Conservation (phyloP, 495 filamentous ascomycete genomes). For the Aspergillus avenaceus region DNA sequence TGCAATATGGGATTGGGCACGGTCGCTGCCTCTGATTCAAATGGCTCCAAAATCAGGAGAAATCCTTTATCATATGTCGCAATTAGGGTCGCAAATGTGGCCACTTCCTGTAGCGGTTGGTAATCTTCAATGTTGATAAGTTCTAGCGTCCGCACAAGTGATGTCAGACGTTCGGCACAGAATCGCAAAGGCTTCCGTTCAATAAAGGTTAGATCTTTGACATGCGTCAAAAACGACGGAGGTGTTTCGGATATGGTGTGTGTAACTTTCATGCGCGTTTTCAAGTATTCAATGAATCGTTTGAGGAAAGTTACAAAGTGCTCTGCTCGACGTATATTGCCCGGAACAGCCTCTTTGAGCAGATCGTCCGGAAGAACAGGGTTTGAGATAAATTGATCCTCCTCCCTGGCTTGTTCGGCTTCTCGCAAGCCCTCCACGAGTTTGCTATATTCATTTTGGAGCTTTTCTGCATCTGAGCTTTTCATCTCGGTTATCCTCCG, state of each 20-base stretch:
- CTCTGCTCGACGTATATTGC: constrained; percentile 93
- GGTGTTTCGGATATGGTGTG: constrained; percentile 97
- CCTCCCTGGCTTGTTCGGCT: constrained; percentile 80
- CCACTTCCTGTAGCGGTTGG: constrained; percentile 94
- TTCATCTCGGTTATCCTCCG: constrained; percentile 90
- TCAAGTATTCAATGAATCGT: constrained; percentile 95
- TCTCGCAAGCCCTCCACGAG: constrained; percentile 89
- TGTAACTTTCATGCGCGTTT: constrained; percentile 96
- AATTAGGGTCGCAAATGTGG: constrained; percentile 96
- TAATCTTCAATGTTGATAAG: constrained; percentile 98
- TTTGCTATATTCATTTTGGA: constrained; percentile 93
- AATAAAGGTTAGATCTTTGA: constrained; percentile 95
- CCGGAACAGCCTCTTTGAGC: constrained; percentile 82
- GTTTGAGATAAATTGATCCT: constrained; percentile 96
- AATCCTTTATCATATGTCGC: constrained; percentile 98
- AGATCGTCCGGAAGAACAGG: constrained; percentile 48
- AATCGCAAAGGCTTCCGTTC: constrained; percentile 95
- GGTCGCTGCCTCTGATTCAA: constrained; percentile 90
- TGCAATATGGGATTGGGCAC: constrained; percentile 95
- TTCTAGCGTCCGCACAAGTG: constrained; percentile 90
- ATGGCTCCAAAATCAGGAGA: constrained; percentile 91
- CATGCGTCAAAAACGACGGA: constrained; percentile 85
- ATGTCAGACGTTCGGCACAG: constrained; percentile 92
- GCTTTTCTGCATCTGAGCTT: constrained; percentile 80
- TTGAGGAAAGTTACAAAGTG: constrained; percentile 95